Base-by-base conservation (phyloP, 1,139 yeast species). In the Suhomyces guaymorum region DNA sequence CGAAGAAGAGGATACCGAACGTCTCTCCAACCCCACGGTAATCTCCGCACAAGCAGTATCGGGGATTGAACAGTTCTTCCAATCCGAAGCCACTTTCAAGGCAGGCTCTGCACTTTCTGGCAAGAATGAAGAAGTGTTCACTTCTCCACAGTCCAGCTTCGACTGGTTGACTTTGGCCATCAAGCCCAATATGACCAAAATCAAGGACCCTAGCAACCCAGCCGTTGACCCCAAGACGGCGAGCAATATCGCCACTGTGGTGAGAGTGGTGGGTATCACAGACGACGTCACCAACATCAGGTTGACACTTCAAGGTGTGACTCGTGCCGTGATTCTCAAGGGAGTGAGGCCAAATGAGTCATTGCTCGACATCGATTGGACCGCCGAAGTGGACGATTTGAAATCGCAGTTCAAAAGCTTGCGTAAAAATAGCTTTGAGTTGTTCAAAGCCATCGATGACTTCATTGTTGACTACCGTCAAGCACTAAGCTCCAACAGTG, bases 291-390 rank as follows among this genome's bases (percentile, higher is more conserved):
- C 66, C 36, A 63, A 61, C 28, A 59, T 78, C 28, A 64, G 68
- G 15, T 46, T 80, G 27, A 70, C 81, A 0, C 63, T 80, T 34
- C 79, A 74, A 46, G 82, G 83, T 0, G 45, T 78, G n/a, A 54
- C 69, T 1, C 61, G 86, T 42, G 37, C 32, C 15, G 18, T 25
- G 39, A 15, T 32, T 17, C 21, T 35, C 21, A 38, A 43, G 26
- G 34, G 43, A 11, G 27, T 41, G 14, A 47, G 47, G 27, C 51
- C 55, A 20, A 69, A 59, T 46, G 70, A 65, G 53, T 55, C 49
- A 10, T 45, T 52, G 26, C 47, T 59, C 20, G 57, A 54, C 25
- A 49, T 63, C 42, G 70, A 55, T 38, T 61, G 61, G 57, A 52
- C 44, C 22, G 22, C 35, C 28, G 44, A 54, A 4, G 53, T 55